Evolutionary conservation across 345 rosid genomes (phyloP).

Genomic region (Pistacia vera): DNA sequence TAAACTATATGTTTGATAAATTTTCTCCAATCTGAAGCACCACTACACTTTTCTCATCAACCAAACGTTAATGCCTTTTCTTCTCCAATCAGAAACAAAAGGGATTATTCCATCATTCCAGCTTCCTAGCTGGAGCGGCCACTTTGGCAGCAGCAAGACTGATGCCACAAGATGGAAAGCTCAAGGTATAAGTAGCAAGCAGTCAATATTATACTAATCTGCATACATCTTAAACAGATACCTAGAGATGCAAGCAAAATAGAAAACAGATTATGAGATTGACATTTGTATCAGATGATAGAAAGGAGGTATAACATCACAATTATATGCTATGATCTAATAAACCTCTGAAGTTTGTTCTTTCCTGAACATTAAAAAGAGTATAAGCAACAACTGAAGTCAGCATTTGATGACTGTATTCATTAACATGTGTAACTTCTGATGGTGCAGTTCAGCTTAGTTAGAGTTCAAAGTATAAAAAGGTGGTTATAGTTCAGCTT

Average conservation of each 20-base stretch:
- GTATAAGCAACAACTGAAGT: background rate
- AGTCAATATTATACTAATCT: background rate
- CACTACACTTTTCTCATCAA: background rate
- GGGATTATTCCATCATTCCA: conserved; percentile 61
- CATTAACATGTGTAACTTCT: background rate
- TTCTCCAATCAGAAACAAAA: conserved; percentile 52
- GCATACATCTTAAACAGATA: background rate
- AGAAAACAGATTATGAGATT: background rate
- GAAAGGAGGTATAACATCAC: background rate
- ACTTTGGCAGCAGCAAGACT: conserved; percentile 59
- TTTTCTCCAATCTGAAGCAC: background rate
- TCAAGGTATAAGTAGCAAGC: conserved; percentile 33
- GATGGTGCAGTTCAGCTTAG: background rate
- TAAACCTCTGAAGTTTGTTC: background rate
- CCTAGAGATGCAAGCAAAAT: background rate
- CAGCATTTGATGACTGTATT: background rate
- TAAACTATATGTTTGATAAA: background rate
- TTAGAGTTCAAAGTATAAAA: background rate
- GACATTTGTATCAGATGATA: background rate
- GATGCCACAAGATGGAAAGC: conserved; percentile 42
- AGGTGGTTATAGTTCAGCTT: background rate
- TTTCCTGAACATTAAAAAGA: background rate
- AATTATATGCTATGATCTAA: background rate
- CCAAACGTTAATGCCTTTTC: conserved; percentile 9
- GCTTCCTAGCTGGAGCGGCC: conserved; percentile 58